Evolutionary conservation across 768 basidiomycete species (phyloP), one percentile per base, ranked within the genome.

Genomic region (Mycena vulgaris): DNA sequence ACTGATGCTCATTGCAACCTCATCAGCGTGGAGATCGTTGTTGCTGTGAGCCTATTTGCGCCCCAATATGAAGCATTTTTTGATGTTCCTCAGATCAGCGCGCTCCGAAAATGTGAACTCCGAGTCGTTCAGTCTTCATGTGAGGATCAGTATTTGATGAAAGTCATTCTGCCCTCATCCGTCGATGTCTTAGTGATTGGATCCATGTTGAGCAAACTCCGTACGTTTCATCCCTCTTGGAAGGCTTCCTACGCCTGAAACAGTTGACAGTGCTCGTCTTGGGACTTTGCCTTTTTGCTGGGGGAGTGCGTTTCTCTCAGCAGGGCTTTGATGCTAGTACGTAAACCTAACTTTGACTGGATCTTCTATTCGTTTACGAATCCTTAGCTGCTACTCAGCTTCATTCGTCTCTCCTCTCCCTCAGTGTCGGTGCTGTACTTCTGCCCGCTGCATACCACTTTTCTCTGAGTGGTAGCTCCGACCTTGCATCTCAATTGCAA

Each of bases 251-350:
- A 40, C 30, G 39, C 61, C 68, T 66, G 59, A 56, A 45, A 39
- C 53, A 21, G 55, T 23, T 23, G 40, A 25, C 49, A 95, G 93
- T 96, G 2, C 88, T 96, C 45, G 94, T 96, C 21, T 87, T 95
- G 14, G 95, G 95, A 21, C 89, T 95, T 79, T 94, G 93, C 74
- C 94, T 95, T 80, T 92, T 95, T 70, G 94, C 93, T 0, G 94
- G 94, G 17, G 94, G 94, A 0, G 75, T 90, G 70, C 86, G 88
- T 17, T 95, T 91, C 72, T 89, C 92, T 3, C 93, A 95, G 75
- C 94, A 95, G 78, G 92, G 88, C 1, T 94, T 94, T 69, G 90
- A 93, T 69, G 78, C 85, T 4, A 90, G 93, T 94, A 74, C 2
- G 55, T 60, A 3, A 11, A 69, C 0, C 39, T 19, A 9, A 14